Percentiles rank a stretch among this genome's conserved stretches.
phyloP scores from a whole-genome alignment of 345 rosid species.

The Luvunga scandens region DNA sequence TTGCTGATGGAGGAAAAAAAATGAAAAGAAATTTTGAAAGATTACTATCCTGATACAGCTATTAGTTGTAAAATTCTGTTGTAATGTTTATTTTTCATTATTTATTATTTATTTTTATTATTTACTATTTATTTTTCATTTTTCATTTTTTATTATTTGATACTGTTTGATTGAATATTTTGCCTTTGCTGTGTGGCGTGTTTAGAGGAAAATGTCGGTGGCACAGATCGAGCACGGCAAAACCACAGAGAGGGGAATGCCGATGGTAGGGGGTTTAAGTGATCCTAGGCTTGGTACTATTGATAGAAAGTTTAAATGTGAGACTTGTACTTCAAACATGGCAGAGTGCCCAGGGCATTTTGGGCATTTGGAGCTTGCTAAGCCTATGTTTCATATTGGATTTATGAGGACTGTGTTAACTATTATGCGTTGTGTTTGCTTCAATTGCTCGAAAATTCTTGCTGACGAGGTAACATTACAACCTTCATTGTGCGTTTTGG shows the following conservation, averaged over 20 bases:
- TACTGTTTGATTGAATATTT: too few relatives aligned
- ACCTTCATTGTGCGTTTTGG: too few relatives aligned
- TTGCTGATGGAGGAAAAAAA: neutral
- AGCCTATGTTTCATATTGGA: slow-evolving; percentile 94
- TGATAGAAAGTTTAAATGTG: slow-evolving; percentile 83
- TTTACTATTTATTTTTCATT: too few relatives aligned
- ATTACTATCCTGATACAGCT: too few relatives aligned
- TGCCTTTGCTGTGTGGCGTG: neutral
- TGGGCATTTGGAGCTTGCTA: slow-evolving; percentile 95
- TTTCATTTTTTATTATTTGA: too few relatives aligned
- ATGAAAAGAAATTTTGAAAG: too few relatives aligned
- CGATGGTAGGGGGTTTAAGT: slow-evolving; percentile 72
- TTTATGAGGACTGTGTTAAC: slow-evolving; percentile 84
- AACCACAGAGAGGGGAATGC: slow-evolving; percentile 89
- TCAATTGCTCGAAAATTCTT: too few relatives aligned
- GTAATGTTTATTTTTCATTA: too few relatives aligned
- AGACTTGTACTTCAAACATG: slow-evolving; percentile 87
- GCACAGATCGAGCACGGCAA: slow-evolving; percentile 79
- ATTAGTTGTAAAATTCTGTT: too few relatives aligned
- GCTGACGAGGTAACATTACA: too few relatives aligned
- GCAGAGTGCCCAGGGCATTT: slow-evolving; percentile 96
- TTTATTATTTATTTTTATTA: too few relatives aligned
- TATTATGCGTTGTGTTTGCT: slow-evolving; percentile 88
- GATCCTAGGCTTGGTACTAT: slow-evolving; percentile 84
- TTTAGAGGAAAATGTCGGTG: slow-evolving; percentile 95